Base-by-base conservation (phyloP, 2,329 filamentous ascomycete species). In the Mycocentrospora acerina region DNA sequence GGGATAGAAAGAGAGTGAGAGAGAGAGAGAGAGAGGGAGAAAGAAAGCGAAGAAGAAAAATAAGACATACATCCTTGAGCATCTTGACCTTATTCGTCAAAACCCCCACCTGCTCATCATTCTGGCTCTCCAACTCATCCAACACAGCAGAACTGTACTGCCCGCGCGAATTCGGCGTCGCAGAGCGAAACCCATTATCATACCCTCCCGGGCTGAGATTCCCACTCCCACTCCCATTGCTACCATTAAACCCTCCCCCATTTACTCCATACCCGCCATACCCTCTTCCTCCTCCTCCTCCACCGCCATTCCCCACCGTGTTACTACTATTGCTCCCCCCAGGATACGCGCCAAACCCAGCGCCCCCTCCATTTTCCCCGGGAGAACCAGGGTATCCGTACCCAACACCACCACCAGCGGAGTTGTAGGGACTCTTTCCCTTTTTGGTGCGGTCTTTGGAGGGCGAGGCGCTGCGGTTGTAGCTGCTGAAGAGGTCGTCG, bases 101-200 rank as follows among this genome's bases (percentile, higher is more conserved):
- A n/a, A 90, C 89, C 46, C 89, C 86, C 9, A 96, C 84, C 58
- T 96, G 85, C 42, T 82, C 77, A 55, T 96, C 90, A 64, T 97
- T 97, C 72, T 98, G 93, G 60, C 87, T 91, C 74, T 98, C 93
- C 44, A 98, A 78, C 71, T 95, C 90, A 64, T 88, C 89, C 36
- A 98, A 78, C 32, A 95, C 89, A 14, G 90, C 87, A 59, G 94
- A 86, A 63, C 86, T 91, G 68, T 97, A 97, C 67, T 96, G 90
- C 11, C 91, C 91, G 63, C 85, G 88, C 9, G 62, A 63, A 56
- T 74, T 73, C 42, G 72, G 72, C 37, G 72, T 75, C 43, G 72
- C 72, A 13, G 56, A 39, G 13, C 72, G 43, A 40, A 66, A 74
- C 0, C 24, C 19, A 0, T 15, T 31, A 7, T 39, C 34, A 9